These are phyloP conservation scores for Globisporangium perplexum DNA, from an alignment of 352 stramenopile species.

Conservation along the genomic window DNA sequence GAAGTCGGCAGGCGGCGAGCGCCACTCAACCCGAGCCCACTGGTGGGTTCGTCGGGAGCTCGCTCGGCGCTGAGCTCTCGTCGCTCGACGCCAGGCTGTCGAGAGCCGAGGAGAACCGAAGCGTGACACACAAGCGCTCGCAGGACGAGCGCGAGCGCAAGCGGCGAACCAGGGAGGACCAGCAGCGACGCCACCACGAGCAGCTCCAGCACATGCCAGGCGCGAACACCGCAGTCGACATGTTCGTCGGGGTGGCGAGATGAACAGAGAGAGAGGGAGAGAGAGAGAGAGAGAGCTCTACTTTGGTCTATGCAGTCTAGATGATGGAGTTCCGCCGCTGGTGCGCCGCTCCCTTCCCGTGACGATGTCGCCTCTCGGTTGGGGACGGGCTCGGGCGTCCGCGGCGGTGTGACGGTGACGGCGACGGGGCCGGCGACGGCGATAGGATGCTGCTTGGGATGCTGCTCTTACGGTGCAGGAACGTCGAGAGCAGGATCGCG, in stretches of 20 bases:
- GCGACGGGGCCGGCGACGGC: slow-evolving; percentile 19
- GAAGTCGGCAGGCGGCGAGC: slow-evolving; percentile 18
- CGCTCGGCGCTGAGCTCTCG: background rate
- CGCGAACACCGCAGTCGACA: slow-evolving; percentile 13
- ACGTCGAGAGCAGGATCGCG: slow-evolving; percentile 58
- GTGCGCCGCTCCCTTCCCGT: background rate
- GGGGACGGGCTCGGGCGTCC: slow-evolving; percentile 21
- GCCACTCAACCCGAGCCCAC: slow-evolving; percentile 5
- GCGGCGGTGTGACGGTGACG: slow-evolving; percentile 21
- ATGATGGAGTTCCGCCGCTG: slow-evolving; percentile 39
- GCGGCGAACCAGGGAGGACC: slow-evolving; percentile 1
- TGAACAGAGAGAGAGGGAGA: slow-evolving; percentile 1
- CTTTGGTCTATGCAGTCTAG: slow-evolving; percentile 21
- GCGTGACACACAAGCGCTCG: slow-evolving; percentile 7
- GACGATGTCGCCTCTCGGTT: background rate
- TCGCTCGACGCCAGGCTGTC: slow-evolving; percentile 6
- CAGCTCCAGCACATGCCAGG: slow-evolving; percentile 12
- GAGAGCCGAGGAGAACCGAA: slow-evolving; percentile 8
- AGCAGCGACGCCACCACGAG: slow-evolving; percentile 11
- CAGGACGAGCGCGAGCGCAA: slow-evolving; percentile 16
- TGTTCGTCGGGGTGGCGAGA: slow-evolving; percentile 20
- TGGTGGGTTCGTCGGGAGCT: background rate
- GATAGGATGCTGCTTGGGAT: slow-evolving; percentile 10
- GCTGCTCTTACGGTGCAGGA: slow-evolving; percentile 38
- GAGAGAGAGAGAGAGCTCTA: slow-evolving; percentile 8